Conservation (phyloP, 2,329 filamentous ascomycete species). For the Fulvia fulva region DNA sequence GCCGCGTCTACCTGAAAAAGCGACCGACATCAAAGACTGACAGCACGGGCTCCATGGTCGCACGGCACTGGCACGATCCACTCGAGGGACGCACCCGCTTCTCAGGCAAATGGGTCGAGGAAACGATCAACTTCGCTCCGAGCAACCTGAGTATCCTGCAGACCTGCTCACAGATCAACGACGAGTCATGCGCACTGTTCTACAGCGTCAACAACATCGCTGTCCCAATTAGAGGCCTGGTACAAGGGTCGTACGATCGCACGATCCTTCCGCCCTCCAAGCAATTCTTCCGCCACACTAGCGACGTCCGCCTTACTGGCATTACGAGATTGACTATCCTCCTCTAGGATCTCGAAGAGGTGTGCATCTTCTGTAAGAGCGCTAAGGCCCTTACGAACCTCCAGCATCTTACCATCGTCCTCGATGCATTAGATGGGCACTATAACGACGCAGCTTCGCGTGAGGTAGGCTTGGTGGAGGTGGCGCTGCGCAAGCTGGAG, state of each 20-base stretch:
- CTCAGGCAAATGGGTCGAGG: not conserved
- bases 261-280: not conserved
- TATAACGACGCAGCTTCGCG: not conserved
- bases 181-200: not conserved
- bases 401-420: not conserved
- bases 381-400: not conserved
- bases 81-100: not conserved
- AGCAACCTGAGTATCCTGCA: not conserved
- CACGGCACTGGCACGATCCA: not conserved
- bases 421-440: not conserved
- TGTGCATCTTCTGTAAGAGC: not conserved
- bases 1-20: not conserved
- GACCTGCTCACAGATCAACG: not conserved
- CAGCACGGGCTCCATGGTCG: not conserved
- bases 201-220: not conserved
- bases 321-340: not conserved
- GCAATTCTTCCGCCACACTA: not conserved
- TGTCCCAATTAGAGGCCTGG: not conserved
- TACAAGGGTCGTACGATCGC: not conserved
- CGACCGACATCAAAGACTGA: not conserved
- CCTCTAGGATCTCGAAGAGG: not conserved
- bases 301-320: not conserved
- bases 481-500: not conserved
- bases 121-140: not conserved
- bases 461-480: not conserved